Evolutionary conservation across 441 rosid genomes (phyloP), one percentile per base, ranked within the genome.

Genomic region (Manihot esculenta): DNA sequence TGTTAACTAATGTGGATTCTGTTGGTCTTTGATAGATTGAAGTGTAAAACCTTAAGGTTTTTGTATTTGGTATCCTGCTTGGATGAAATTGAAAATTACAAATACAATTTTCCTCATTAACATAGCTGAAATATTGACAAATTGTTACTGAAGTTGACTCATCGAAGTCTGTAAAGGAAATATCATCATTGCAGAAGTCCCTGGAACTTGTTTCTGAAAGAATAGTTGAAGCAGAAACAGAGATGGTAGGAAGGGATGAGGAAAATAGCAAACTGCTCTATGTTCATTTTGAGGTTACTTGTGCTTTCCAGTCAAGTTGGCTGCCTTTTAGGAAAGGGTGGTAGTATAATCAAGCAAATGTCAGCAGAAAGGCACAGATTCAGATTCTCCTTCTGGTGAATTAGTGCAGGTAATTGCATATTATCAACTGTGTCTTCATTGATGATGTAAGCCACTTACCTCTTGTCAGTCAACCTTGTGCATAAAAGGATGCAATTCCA

Each of bases 251-350:
- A 62, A 82, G 60, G 70, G 84, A 81, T 12, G 80, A 70, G 47
- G 87, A 80, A 49, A 75, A 69, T 23, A 76, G 68, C 62, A 83
- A 79, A 78, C 66, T 79, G n/a, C 33, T 72, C 84, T 69, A 44
- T 72, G 2, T 58, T 63, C 69, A 61, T 80, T 66, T 70, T 85
- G 73, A 84, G 90, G 84, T 83, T 90, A 69, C 88, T 88, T 59
- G 86, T 86, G 74, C 82, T 76, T 62, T 82, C 87, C 33, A 78
- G 77, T 82, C 90, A 90, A 79, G 89, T 88, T 75, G 89, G 89
- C 53, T 82, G 87, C 78, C 77, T 90, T 71, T 74, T 87, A 77
- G 94, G 92, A 48, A 87, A 86, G 79, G 94, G 84, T 68, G 94
- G 96, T 51, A 79, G 81, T 49, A 81, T 85, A 75, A 83, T 87